phyloP scores from a whole-genome alignment of 805 yeast genomes.

The Cyberlindnera nakhonratchasimensis region DNA sequence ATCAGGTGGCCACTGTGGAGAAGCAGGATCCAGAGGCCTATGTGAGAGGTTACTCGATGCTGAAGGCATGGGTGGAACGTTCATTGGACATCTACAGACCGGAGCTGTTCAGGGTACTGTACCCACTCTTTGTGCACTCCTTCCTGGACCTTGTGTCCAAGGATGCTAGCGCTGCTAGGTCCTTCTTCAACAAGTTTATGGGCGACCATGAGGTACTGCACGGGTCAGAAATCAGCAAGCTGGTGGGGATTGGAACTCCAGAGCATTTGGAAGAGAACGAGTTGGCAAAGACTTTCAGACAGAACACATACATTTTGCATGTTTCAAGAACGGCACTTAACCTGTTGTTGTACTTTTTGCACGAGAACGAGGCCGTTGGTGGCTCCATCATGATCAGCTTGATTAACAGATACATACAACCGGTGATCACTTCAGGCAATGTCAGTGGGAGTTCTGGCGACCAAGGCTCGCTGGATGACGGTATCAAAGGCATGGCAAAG shows the following conservation, averaged over 20 bases:
- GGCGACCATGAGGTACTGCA: constrained; percentile 73
- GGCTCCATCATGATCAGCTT: constrained; percentile 84
- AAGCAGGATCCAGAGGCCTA: constrained; percentile 56
- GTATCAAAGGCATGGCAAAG: constrained; percentile 30
- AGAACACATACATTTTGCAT: constrained; percentile 67
- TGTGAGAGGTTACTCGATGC: constrained; percentile 73
- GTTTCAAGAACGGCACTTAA: constrained; percentile 85
- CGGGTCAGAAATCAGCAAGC: constrained; percentile 66
- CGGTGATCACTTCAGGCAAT: constrained; percentile 44
- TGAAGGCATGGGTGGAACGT: constrained; percentile 85
- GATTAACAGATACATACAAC: constrained; percentile 76
- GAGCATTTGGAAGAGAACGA: constrained; percentile 83
- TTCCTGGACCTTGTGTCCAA: constrained; percentile 75
- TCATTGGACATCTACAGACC: constrained; percentile 90
- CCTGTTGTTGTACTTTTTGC: constrained; percentile 76
- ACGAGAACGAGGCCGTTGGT: constrained; percentile 89
- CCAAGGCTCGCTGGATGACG: constrained; percentile 40
- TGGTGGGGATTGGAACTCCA: constrained; percentile 71
- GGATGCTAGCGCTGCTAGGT: constrained; percentile 58
- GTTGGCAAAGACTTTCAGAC: constrained; percentile 69
- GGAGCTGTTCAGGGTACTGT: constrained; percentile 77
- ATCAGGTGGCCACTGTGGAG: constrained; percentile 24
- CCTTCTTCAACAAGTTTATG: constrained; percentile 71
- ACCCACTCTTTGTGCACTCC: constrained; percentile 90
- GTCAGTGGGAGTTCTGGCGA: constrained; percentile 22